A percentile compares a stretch with the other conserved stretches of the same genome.
Evolutionary conservation across 2,329 filamentous ascomycete genomes (phyloP).

Genomic region (Pseudocercospora ulei): DNA sequence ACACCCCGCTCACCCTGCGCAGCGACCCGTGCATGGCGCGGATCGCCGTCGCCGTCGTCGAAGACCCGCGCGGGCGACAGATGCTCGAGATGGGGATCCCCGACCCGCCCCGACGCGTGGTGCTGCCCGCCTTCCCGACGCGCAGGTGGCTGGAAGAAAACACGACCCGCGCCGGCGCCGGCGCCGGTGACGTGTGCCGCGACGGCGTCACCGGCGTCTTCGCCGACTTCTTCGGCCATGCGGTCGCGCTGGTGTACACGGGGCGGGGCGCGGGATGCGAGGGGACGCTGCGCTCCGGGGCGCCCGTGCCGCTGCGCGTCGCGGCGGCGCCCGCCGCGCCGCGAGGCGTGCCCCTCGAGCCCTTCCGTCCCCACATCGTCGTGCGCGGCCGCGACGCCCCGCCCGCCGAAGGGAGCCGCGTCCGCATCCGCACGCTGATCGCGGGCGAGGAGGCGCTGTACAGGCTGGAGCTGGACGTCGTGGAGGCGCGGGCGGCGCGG

Average conservation of each 20-base stretch:
- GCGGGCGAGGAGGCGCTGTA: constrained; percentile 31
- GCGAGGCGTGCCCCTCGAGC: constrained; percentile 50
- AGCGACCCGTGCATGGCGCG: constrained; percentile 53
- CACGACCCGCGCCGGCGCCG: constrained; percentile 43
- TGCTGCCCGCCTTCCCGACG: constrained; percentile 49
- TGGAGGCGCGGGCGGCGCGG: constrained; percentile 49
- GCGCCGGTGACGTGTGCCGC: constrained; percentile 49
- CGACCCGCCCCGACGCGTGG: constrained; percentile 38
- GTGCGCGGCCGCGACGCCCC: constrained; percentile 42
- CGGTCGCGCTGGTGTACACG: constrained; percentile 53
- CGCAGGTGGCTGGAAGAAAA: constrained; percentile 47
- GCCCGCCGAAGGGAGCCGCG: constrained; percentile 54
- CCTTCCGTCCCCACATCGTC: constrained; percentile 56
- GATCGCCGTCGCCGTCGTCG: constrained; percentile 47
- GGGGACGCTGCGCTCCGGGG: too few relatives aligned
- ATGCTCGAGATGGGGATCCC: constrained; percentile 45
- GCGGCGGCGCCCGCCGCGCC: too few relatives aligned
- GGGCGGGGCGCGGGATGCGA: too few relatives aligned
- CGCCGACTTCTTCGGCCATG: constrained; percentile 47
- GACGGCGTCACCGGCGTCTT: constrained; percentile 46
- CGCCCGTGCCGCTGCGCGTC: too few relatives aligned
- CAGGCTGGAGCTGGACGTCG: constrained; percentile 47
- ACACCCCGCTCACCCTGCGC: constrained; percentile 54
- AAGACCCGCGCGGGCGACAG: constrained; percentile 31
- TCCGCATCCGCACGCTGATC: constrained; percentile 40